phyloP scores from a whole-genome alignment of 805 yeast species.

The Sugiyamaella floridensis region DNA sequence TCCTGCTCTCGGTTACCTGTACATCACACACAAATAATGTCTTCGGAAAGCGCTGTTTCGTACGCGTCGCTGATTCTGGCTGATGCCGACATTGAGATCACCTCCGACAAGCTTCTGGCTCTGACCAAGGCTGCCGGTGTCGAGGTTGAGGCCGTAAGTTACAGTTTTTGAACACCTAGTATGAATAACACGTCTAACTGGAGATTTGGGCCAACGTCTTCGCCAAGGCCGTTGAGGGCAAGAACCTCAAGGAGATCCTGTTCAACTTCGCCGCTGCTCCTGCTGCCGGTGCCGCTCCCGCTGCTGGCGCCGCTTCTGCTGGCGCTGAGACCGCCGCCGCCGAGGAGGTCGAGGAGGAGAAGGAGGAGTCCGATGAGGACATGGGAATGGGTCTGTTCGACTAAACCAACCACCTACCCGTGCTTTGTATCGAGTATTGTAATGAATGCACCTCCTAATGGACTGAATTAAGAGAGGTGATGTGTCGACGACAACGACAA shows the following conservation, averaged over 20 bases:
- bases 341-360: slow-evolving; percentile 48
- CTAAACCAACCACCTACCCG: slow-evolving; percentile 34
- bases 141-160: slow-evolving; percentile 49
- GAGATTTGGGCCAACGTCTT: slow-evolving; percentile 78
- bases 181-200: not conserved
- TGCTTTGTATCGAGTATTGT: not conserved
- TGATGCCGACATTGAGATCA: slow-evolving; percentile 91
- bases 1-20: not conserved
- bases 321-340: slow-evolving; percentile 60
- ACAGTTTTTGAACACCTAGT: not conserved
- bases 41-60: slow-evolving; percentile 71
- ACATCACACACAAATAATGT: not conserved
- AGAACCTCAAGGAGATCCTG: slow-evolving; percentile 76
- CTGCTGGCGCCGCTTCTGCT: slow-evolving; percentile 54
- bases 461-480: not conserved
- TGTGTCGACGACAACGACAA: not conserved
- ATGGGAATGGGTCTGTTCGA: slow-evolving; percentile 95
- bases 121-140: slow-evolving; percentile 81
- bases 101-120: slow-evolving; percentile 75
- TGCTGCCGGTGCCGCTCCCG: slow-evolving; percentile 62
- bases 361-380: slow-evolving; percentile 58
- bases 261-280: slow-evolving; percentile 62
- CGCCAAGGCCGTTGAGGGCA: slow-evolving; percentile 85
- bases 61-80: slow-evolving; percentile 98
- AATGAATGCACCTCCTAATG: slow-evolving; percentile 1